These are phyloP conservation scores for Hanseniaspora hatyaiensis DNA, from an alignment of 805 yeast species.

Conservation along the genomic window DNA sequence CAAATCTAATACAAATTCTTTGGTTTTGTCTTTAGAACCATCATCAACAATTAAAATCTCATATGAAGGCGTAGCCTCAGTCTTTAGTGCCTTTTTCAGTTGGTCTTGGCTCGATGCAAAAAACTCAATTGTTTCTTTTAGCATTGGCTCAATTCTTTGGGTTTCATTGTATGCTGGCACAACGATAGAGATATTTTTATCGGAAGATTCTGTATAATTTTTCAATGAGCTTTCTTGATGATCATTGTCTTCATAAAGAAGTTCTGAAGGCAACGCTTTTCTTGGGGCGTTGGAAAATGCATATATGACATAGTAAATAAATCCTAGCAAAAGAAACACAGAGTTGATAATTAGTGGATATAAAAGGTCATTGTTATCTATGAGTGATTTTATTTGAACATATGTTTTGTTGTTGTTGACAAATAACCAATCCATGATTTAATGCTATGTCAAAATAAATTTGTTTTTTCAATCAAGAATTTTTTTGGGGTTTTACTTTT, in stretches of 20 bases:
- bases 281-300: slow-evolving; percentile 57
- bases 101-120: slow-evolving; percentile 29
- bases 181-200: slow-evolving; percentile 49
- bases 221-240: slow-evolving; percentile 22
- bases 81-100: slow-evolving; percentile 19
- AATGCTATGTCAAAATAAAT: background rate
- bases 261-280: slow-evolving; percentile 41
- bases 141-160: slow-evolving; percentile 54
- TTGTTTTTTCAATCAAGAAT: background rate
- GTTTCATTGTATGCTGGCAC: slow-evolving; percentile 93
- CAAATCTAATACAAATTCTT: slow-evolving; percentile 55
- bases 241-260: slow-evolving; percentile 42
- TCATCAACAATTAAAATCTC: slow-evolving; percentile 87
- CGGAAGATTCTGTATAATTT: slow-evolving; percentile 18
- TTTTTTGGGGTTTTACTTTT: background rate
- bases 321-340: slow-evolving; percentile 20
- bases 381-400: background rate
- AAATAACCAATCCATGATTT: background rate
- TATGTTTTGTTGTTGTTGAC: background rate
- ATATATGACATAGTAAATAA: slow-evolving; percentile 32
- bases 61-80: slow-evolving; percentile 31
- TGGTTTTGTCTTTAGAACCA: slow-evolving; percentile 76
- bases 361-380: background rate
- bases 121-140: slow-evolving; percentile 53
- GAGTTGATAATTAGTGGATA: slow-evolving; percentile 7